Evolutionary conservation across 805 yeast species (phyloP), one percentile per base, ranked within the genome.

Genomic region (Kuraishia ogatae): DNA sequence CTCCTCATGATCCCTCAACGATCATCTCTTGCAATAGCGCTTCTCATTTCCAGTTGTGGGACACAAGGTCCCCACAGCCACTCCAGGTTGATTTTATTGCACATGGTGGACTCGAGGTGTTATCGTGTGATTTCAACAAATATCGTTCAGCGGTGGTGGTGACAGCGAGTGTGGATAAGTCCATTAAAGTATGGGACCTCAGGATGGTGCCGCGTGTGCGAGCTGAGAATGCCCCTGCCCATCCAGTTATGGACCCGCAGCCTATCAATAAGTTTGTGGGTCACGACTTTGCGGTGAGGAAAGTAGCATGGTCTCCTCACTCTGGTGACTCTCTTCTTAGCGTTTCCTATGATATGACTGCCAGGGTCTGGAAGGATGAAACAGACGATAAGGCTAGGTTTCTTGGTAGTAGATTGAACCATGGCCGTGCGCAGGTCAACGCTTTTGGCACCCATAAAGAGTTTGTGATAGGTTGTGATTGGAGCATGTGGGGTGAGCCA

Each of bases 401-500:
- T 54, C 70, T 78, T 47, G 43, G 43, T 15, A 79, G 79, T 53
- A 71, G 78, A 59, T 59, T 77, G 48, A 75, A 70, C 53, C 75
- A 74, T 50, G 76, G 78, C 20, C 73, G 73, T 22, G 87, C 87
- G 0, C 74, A 84, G 43, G 70, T 76, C 43, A 81, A 80, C 7
- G 77, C 78, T 19, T 89, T 90, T 74, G 75, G 78, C 22, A 71
- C 70, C 54, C 98, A 94, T 71, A 78, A 82, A 28, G 99, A 93
- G 73, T 93, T 93, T 71, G 97, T 87, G 1, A 82, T 88, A 61
- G 97, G 96, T 19, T 87, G 92, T 59, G 98, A 94, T 72, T 94
- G 97, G 88, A 86, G 96, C 60, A 70, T 94, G 53, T 93, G 97
- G 97, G 99, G 98, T 2, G 85, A 84, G 61, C 96, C 94, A 1